Conservation (phyloP, 805 yeast species). For the Saccharomycopsis sp. region DNA sequence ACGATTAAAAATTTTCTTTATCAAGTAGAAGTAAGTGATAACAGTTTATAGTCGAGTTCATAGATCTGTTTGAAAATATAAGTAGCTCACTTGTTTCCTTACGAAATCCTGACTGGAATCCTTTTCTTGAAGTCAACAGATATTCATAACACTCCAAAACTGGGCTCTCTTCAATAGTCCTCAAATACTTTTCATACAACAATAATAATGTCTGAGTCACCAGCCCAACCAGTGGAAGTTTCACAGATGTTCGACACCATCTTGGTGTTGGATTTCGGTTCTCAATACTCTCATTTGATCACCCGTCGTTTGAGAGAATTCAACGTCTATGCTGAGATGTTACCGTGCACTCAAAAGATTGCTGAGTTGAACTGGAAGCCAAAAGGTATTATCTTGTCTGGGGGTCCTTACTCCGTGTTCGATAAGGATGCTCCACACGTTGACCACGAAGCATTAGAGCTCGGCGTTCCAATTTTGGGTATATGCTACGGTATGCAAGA, state of each 20-base stretch:
- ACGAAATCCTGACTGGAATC: too few relatives aligned
- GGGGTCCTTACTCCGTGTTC: conserved; percentile 97
- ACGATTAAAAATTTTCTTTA: too few relatives aligned
- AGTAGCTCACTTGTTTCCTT: too few relatives aligned
- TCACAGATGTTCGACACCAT: conserved; percentile 91
- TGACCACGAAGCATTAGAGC: conserved; percentile 84
- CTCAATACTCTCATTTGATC: conserved; percentile 94
- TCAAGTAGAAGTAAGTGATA: too few relatives aligned
- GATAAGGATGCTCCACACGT: conserved; percentile 96
- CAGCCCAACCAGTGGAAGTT: conserved; percentile 51
- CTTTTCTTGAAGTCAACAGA: too few relatives aligned
- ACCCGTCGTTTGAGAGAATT: conserved; percentile 97
- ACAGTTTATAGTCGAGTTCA: too few relatives aligned
- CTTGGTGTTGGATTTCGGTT: conserved; percentile 94
- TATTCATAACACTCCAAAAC: too few relatives aligned
- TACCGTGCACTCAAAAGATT: conserved; percentile 98
- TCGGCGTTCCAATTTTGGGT: conserved; percentile 90
- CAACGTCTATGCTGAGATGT: conserved; percentile 98
- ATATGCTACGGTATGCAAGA: conserved; percentile 99
- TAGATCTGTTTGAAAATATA: too few relatives aligned
- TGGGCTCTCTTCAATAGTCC: too few relatives aligned
- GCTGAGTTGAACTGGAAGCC: conserved; percentile 89
- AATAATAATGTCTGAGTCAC: too few relatives aligned
- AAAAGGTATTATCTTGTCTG: conserved; percentile 90
- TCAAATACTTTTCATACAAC: too few relatives aligned